Evolutionary conservation across 78 protist genomes (phyloP), one percentile per base, ranked within the genome.

Genomic region (Cyanophora paradoxa): DNA sequence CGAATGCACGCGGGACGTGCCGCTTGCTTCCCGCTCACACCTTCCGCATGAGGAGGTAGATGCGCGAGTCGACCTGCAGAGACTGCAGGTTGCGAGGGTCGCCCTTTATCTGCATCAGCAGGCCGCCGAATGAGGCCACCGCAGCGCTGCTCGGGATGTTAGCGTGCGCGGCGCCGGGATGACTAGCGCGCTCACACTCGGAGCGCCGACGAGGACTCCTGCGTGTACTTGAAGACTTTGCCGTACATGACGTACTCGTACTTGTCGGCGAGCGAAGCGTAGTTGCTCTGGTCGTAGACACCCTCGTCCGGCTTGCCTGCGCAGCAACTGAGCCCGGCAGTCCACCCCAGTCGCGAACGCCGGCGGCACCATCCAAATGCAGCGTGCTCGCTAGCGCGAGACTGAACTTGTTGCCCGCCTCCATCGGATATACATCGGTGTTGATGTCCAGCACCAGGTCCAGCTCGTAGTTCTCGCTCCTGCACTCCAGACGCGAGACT

Each of bases 201-300:
- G n/a, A n/a, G n/a, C n/a, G n/a, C n/a, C n/a, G n/a, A n/a, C n/a
- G n/a, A n/a, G n/a, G n/a, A 65, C n/a, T 85, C 88, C 74, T 82
- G 86, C 41, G 77, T 79, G 61, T 74, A 85, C 72, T 82, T 88
- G 84, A 80, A 93, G 34, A 93, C 86, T 33, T 84, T 88, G 34
- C 97, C 97, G 69, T 77, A 61, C 90, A 85, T 86, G 40, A 86
- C 97, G 44, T 93, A 93, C 56, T 88, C 91, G 59, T 70, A 86
- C 33, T 83, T 74, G 69, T 89, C 93, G 10, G 88, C 88, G 20
- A 71, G 73, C 19, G 82, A 30, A 3, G 36, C 76, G 7, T 66
- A 13, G 26, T 33, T 40, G 7, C 14, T 4, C 54, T 58, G 76
- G 42, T 85, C 90, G 61, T 63, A 86, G 28, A 24, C 16, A 42